These are phyloP conservation scores for Phlebopus sp. DNA, from an alignment of 1,284 basidiomycete species.

Conservation along the genomic window DNA sequence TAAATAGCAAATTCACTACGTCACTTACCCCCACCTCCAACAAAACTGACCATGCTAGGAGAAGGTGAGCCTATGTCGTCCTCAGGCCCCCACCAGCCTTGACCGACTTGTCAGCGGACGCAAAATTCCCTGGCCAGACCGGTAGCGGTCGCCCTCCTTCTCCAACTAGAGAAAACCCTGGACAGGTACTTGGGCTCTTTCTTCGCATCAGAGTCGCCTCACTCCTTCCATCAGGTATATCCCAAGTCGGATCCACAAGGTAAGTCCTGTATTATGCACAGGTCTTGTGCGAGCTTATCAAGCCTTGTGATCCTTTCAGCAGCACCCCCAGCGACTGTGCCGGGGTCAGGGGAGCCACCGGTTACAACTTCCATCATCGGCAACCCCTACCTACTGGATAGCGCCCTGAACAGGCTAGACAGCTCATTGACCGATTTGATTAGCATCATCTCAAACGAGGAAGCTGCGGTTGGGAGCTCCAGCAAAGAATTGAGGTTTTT, in stretches of 20 bases:
- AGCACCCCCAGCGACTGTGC: not conserved
- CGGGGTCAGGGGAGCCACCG: not conserved
- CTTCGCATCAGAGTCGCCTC: not conserved
- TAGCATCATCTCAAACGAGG: slow-evolving; percentile 4
- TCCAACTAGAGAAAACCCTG: slow-evolving; percentile 8
- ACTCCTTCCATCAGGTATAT: slow-evolving; percentile 7
- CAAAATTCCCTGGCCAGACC: slow-evolving; percentile 9
- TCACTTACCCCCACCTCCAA: too few species aligned
- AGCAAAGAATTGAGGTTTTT: not conserved
- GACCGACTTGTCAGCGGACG: slow-evolving; percentile 1
- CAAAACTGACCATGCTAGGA: slow-evolving; percentile 2
- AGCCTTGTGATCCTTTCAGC: not conserved
- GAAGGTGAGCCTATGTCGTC: not conserved
- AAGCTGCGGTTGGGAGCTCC: not conserved
- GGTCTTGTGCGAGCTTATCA: not conserved
- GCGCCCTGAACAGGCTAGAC: slow-evolving; percentile 3
- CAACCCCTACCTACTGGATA: slow-evolving; percentile 7
- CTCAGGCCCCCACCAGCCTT: not conserved
- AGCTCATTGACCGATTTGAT: slow-evolving; percentile 4
- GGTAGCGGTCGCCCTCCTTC: slow-evolving; percentile 1
- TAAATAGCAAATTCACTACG: too few species aligned
- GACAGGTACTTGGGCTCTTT: slow-evolving; percentile 3
- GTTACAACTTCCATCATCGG: not conserved
- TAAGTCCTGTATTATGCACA: not conserved
- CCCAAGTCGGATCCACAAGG: slow-evolving; percentile 7